A percentile compares a stretch with the other conserved stretches of the same genome.
These are phyloP conservation scores for Cicer pinnatifidum DNA, from an alignment of 306 rosid genomes.

Conservation along the genomic window DNA sequence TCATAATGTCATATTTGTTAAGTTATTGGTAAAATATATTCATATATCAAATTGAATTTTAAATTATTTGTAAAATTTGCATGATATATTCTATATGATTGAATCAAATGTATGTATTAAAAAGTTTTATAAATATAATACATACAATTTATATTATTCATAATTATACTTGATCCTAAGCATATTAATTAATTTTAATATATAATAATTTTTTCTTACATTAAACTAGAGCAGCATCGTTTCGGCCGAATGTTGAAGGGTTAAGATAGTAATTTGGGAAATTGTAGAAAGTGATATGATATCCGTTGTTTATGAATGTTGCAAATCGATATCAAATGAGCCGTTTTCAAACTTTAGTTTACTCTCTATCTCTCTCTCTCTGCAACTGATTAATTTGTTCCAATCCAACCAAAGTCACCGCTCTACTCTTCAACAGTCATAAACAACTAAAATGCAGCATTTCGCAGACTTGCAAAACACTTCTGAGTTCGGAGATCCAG, in stretches of 20 bases:
- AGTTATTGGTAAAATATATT: no score
- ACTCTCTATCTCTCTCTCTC: constrained; percentile 21
- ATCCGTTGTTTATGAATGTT: constrained; percentile 42
- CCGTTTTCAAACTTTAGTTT: constrained; percentile 49
- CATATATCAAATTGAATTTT: no score
- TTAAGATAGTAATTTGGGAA: constrained; percentile 27
- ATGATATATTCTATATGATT: no score
- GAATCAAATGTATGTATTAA: no score
- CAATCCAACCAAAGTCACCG: neutral
- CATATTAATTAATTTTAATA: no score
- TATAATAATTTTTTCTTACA: no score
- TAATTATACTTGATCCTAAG: no score
- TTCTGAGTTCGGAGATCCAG: constrained; percentile 64
- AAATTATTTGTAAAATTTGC: no score
- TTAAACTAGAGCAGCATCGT: no score
- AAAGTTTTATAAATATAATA: no score
- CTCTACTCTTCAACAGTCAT: neutral
- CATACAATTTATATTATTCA: no score
- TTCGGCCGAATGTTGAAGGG: neutral
- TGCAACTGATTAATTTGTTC: neutral
- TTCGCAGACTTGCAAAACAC: constrained; percentile 67
- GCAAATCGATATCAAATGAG: constrained; percentile 14
- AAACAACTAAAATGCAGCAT: constrained; percentile 60
- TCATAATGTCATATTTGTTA: no score
- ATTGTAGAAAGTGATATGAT: neutral